Evolutionary conservation across 345 rosid genomes (phyloP), one percentile per base, ranked within the genome.

Genomic region (Leavenworthia alabamica): DNA sequence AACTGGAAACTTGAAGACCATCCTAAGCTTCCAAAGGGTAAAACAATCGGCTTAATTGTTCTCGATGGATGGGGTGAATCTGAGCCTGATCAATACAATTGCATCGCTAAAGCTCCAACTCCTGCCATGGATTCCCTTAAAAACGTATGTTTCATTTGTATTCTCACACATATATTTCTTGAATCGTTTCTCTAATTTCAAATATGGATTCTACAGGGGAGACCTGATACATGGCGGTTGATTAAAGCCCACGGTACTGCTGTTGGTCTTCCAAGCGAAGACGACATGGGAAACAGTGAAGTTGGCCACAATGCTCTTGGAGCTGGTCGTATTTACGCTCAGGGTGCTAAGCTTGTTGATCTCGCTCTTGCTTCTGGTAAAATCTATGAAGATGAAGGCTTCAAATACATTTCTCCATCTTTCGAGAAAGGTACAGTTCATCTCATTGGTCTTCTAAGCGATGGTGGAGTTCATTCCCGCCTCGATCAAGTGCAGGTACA

Each of bases 261-360:
- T 6, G 99, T 89, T 13, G 99, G 99, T 20, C 97, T 93, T 15
- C 99, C 99, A 3, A 78, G 88, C 10, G 99, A 93, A 15, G 99
- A 93, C 67, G 99, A 93, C 62, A 89, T 89, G 99, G 99, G 99
- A 14, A 93, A 93, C 75, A 93, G 99, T 62, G 99, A 93, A 71
- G 99, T 89, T 11, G 99, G 99, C 53, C 99, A 93, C 60, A 93
- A 93, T 60, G 99, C 99, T 15, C 99, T 93, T 7, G 97, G 99
- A 5, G 96, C 99, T 29, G 97, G 99, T 9, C 81, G 97, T 9
- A 89, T 93, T 48, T 93, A 56, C 69, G 99, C 96, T 44, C 99
- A 93, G 72, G 99, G 99, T 56, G 99, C 97, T 22, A 87, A 90
- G 86, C 99, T 90, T 66, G 96, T 87, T 4, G 99, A 93, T 70